Conservation (phyloP, 192 early-diverging fungal genomes). For the Obelidium mucronatum region DNA sequence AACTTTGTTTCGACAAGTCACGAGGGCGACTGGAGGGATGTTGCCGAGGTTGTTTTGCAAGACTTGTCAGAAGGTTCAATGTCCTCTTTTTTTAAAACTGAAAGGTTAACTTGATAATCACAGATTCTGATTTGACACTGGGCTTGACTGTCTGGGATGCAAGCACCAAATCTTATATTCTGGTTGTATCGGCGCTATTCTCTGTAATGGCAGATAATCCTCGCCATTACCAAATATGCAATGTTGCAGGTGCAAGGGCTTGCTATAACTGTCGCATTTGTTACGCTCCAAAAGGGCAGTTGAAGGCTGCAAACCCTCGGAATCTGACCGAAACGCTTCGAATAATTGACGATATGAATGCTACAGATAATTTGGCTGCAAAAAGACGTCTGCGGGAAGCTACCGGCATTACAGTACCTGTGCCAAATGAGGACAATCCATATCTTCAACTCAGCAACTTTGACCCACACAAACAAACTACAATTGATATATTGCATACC, state of each 20-base stretch:
- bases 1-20: constrained; percentile 5
- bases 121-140: neutral
- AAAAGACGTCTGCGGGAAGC: neutral
- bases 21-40: neutral
- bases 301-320: neutral
- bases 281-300: neutral
- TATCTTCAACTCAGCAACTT: neutral
- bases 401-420: neutral
- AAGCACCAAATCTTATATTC: neutral
- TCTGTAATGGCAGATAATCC: constrained; percentile 1
- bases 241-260: neutral
- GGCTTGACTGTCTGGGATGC: constrained; percentile 1
- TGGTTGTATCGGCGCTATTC: neutral
- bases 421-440: neutral
- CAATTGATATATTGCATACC: constrained; percentile 7
- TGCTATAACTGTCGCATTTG: neutral
- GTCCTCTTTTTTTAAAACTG: neutral
- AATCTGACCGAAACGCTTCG: neutral
- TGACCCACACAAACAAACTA: constrained; percentile 1
- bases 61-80: neutral
- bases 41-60: neutral
- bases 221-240: constrained; percentile 5
- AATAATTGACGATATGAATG: neutral
- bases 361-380: neutral
- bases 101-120: neutral